These are phyloP conservation scores for Myxozyma lipomycoides DNA, from an alignment of 805 yeast genomes.

Conservation along the genomic window DNA sequence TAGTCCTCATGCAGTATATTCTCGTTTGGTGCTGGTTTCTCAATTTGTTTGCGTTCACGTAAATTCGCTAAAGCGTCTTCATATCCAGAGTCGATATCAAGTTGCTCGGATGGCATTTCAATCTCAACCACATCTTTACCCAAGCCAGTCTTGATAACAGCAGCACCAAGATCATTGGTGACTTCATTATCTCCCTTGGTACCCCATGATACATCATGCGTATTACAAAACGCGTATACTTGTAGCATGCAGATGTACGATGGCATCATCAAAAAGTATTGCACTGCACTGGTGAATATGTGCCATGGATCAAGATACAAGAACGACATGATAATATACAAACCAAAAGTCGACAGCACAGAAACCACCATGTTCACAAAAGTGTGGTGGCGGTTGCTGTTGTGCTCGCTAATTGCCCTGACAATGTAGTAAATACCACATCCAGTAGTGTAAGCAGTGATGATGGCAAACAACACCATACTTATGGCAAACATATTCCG, in stretches of 20 bases:
- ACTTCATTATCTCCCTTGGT: conserved; percentile 89
- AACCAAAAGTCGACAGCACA: conserved; percentile 83
- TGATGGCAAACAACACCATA: conserved; percentile 66
- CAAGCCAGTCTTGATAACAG: conserved; percentile 54
- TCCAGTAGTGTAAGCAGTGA: conserved; percentile 75
- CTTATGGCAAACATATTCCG: conserved; percentile 62
- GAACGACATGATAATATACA: conserved; percentile 76
- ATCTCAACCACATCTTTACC: conserved; percentile 82
- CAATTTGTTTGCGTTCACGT: conserved; percentile 49
- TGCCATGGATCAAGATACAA: conserved; percentile 97
- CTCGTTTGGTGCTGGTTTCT: conserved; percentile 38
- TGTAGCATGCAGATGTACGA: conserved; percentile 89
- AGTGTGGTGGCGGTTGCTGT: conserved; percentile 41
- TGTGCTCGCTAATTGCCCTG: conserved; percentile 42
- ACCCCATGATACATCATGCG: conserved; percentile 99
- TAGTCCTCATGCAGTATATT: conserved; percentile 61
- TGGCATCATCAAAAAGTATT: conserved; percentile 85
- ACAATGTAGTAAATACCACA: conserved; percentile 80
- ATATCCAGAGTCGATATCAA: conserved; percentile 78
- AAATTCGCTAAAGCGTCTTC: conserved; percentile 69
- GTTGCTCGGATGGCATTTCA: conserved; percentile 64
- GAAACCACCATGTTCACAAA: conserved; percentile 79
- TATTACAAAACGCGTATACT: conserved; percentile 94
- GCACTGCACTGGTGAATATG: conserved; percentile 76
- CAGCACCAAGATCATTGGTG: conserved; percentile 68